Conservation (phyloP, 176 grass and related monocot genomes). For the Bromus sterilis region DNA sequence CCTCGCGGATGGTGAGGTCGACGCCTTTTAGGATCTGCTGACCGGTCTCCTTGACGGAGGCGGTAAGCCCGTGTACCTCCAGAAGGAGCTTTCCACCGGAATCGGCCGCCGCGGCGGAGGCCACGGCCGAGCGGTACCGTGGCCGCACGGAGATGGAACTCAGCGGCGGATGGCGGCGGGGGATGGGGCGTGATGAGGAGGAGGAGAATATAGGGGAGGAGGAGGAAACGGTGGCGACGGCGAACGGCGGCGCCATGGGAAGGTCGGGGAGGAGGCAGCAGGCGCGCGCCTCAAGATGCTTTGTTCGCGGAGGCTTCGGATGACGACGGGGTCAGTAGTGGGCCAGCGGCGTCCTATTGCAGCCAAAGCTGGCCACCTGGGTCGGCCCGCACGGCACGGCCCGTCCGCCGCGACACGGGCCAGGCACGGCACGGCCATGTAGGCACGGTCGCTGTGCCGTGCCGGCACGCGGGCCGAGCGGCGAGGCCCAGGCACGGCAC, state of each 20-base stretch:
- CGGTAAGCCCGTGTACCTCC: conserved; percentile 68
- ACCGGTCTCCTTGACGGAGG: conserved; percentile 52
- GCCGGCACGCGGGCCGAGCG: too few relatives aligned
- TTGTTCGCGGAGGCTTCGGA: conserved; percentile 19
- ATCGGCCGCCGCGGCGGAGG: conserved; percentile 21
- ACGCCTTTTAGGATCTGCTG: conserved; percentile 61
- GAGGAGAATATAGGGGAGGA: conserved; percentile 14
- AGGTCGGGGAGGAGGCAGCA: not conserved
- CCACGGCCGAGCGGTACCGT: conserved; percentile 8
- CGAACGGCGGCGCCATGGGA: conserved; percentile 24
- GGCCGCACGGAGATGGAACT: not conserved
- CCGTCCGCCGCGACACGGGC: too few relatives aligned
- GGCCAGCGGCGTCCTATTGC: not conserved
- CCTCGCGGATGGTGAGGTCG: conserved; percentile 65
- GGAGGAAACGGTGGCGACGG: conserved; percentile 8
- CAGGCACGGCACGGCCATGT: too few relatives aligned
- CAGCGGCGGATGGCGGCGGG: not conserved
- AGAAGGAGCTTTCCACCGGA: conserved; percentile 25
- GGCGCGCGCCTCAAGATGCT: conserved; percentile 20
- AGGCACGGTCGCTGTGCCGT: too few relatives aligned
- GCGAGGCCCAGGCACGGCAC: too few relatives aligned
- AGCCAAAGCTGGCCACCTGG: too few relatives aligned
- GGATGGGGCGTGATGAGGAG: conserved; percentile 3
- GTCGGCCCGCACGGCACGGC: too few relatives aligned
- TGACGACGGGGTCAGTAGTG: conserved; percentile 11